Conservation (phyloP, 441 rosid genomes). For the Bocquillonia castaneifolia region DNA sequence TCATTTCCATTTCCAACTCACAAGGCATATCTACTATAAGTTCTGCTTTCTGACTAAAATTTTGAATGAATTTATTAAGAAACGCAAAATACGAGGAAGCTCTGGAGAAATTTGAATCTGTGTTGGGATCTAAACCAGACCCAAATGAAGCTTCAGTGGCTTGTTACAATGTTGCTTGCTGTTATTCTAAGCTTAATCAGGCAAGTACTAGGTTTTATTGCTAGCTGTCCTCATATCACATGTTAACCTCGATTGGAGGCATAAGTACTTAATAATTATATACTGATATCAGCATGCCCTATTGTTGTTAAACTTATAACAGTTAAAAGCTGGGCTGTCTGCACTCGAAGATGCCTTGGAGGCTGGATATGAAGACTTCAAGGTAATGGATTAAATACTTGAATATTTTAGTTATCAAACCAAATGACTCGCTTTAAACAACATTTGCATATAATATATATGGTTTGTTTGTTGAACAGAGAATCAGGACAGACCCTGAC, state of each 20-base stretch:
- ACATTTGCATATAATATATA: constrained; percentile 16
- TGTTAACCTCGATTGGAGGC: background rate
- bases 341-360: constrained; percentile 82
- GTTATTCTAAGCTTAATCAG: constrained; percentile 89
- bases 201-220: constrained; percentile 39
- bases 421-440: background rate
- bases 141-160: constrained; percentile 72
- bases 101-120: constrained; percentile 83
- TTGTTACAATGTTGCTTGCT: constrained; percentile 90
- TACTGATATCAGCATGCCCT: no score
- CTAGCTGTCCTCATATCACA: no score
- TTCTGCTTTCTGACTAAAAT: background rate
- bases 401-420: no score
- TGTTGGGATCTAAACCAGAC: constrained; percentile 81
- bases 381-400: constrained; percentile 38
- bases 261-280: background rate
- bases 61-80: constrained; percentile 33
- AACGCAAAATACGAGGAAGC: constrained; percentile 77
- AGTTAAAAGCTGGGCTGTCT: constrained; percentile 85
- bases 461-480: constrained; percentile 42
- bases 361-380: constrained; percentile 80
- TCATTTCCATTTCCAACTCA: no score
- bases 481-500: constrained; percentile 85
- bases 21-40: no score
- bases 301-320: constrained; percentile 13